phyloP scores from a whole-genome alignment of 352 stramenopile genomes.

The Globisporangium acanthophoron region DNA sequence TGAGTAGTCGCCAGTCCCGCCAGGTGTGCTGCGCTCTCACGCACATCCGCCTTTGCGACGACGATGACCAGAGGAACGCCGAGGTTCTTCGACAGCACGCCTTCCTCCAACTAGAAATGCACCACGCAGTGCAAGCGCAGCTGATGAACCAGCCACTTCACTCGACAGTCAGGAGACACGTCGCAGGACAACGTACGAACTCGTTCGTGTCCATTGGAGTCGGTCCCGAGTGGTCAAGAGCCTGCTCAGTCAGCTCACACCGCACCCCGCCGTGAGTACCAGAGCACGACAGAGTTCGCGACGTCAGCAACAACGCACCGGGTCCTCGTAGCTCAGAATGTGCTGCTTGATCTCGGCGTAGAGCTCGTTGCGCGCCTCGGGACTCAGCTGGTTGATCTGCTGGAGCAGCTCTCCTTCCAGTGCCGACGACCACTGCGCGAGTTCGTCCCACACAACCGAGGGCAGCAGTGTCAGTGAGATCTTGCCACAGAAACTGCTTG shows the following conservation, averaged over 20 bases:
- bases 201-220: constrained; percentile 55
- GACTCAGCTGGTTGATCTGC: constrained; percentile 60
- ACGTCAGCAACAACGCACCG: constrained; percentile 24
- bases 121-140: background rate
- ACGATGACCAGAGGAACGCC: constrained; percentile 69
- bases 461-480: background rate
- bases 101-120: constrained; percentile 55
- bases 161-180: background rate
- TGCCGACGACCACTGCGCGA: constrained; percentile 55
- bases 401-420: constrained; percentile 64
- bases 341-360: constrained; percentile 66
- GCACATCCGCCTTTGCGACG: constrained; percentile 75
- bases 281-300: background rate
- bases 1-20: background rate
- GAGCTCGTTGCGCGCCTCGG: constrained; percentile 48
- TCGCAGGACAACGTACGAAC: constrained; percentile 39
- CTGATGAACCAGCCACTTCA: background rate
- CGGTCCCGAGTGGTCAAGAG: constrained; percentile 45
- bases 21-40: constrained; percentile 1
- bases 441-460: background rate
- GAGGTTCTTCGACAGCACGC: constrained; percentile 72
- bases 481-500: background rate
- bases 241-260: constrained; percentile 18
- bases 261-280: background rate
- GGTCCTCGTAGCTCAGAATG: constrained; percentile 73